Evolutionary conservation across 768 basidiomycete species (phyloP), one percentile per base, ranked within the genome.

Genomic region (Ramaria sp.): DNA sequence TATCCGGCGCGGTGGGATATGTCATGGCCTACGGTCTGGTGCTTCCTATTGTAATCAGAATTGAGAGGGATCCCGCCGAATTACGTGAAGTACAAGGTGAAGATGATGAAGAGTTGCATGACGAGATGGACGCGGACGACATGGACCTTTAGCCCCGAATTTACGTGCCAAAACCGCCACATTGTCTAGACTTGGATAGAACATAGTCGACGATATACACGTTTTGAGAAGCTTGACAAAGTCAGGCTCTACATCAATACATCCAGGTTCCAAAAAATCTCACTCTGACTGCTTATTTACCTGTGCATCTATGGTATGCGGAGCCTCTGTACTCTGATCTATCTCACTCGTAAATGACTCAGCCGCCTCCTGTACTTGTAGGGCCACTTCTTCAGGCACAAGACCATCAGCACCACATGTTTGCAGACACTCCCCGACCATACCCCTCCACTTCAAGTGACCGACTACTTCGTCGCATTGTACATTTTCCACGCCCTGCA

Each of bases 401-500:
- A 78, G 60, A 5, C 73, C 74, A 20, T 72, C 66, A 3, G 71
- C 74, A 3, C 61, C 62, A 50, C 72, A 73, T 34, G 62, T 56
- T 56, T 66, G 64, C 57, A 79, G 59, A 55, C 71, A 75, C 56
- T 65, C 68, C 22, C 77, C 77, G 38, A 79, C 69, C 72, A 74
- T 67, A 12, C 66, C 69, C 38, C 73, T 64, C 78, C 77, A 79
- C 60, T 71, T 69, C 32, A 72, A 66, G 61, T 79, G 78, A 12
- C 77, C 78, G 27, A 71, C 72, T 1, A 79, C 75, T 30, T 69
- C 67, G 24, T 69, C 65, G 59, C 73, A 78, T 24, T 69, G 60
- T 24, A 80, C 61, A 59, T 80, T 78, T 61, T 81, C 78, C 15
- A 79, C 69, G 1, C 78, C 78, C 61, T 71, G 68, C 36, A 75